These are phyloP conservation scores for Termitomyces titanicus DNA, from an alignment of 768 basidiomycete species.

Conservation along the genomic window DNA sequence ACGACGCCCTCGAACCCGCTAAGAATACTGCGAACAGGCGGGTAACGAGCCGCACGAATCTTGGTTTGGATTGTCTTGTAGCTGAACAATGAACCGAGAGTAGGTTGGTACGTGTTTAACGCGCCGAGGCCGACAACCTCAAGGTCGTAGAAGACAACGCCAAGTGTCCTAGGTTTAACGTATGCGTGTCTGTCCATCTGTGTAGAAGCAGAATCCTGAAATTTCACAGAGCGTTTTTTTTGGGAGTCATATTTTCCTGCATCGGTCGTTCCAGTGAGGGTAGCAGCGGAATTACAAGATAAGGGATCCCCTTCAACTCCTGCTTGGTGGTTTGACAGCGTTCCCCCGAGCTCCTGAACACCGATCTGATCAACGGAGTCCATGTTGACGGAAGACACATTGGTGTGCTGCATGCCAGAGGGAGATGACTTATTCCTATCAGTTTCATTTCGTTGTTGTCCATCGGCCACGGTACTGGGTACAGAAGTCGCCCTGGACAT, in stretches of 20 bases:
- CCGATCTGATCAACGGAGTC: slow-evolving; percentile 47
- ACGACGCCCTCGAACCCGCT: slow-evolving; percentile 60
- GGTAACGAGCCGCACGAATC: slow-evolving; percentile 47
- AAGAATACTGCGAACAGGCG: slow-evolving; percentile 62
- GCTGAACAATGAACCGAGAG: slow-evolving; percentile 51
- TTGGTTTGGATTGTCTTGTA: slow-evolving; percentile 33
- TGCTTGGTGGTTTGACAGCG: slow-evolving; percentile 15
- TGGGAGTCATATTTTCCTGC: slow-evolving; percentile 26
- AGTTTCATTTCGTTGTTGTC: not conserved
- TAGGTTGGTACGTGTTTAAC: slow-evolving; percentile 40
- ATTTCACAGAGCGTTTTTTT: slow-evolving; percentile 20
- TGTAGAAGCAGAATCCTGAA: not conserved
- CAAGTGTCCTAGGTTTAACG: slow-evolving; percentile 33
- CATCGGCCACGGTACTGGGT: slow-evolving; percentile 5
- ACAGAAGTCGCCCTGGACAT: slow-evolving; percentile 2
- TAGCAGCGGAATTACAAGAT: slow-evolving; percentile 10
- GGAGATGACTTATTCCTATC: not conserved
- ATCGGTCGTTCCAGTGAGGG: slow-evolving; percentile 17
- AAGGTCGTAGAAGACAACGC: slow-evolving; percentile 49
- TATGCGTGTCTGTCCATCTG: slow-evolving; percentile 10
- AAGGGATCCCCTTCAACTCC: slow-evolving; percentile 3
- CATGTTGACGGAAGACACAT: slow-evolving; percentile 30
- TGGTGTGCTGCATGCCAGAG: not conserved
- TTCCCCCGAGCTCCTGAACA: slow-evolving; percentile 26
- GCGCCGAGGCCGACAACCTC: slow-evolving; percentile 48